Percentiles rank a stretch among this genome's conserved stretches.
These are phyloP conservation scores for Paecilomyces formosus DNA, from an alignment of 2,329 filamentous ascomycete species.

Conservation along the genomic window DNA sequence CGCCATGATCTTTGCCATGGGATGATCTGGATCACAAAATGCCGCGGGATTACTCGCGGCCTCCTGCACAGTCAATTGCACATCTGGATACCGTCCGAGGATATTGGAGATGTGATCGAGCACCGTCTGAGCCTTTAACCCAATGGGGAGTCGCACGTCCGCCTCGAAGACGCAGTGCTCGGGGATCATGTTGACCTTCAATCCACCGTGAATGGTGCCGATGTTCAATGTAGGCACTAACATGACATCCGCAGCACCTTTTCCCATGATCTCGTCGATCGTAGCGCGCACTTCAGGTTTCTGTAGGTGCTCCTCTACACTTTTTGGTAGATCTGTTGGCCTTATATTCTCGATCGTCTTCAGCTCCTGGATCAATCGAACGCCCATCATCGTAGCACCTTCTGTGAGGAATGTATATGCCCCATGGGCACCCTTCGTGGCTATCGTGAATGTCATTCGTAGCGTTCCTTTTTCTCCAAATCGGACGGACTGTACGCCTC, in stretches of 20 bases:
- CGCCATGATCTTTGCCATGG: constrained; percentile 17
- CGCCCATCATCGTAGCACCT: constrained; percentile 30
- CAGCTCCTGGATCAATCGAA: constrained; percentile 20
- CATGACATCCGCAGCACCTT: constrained; percentile 30
- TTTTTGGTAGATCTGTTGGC: constrained; percentile 15
- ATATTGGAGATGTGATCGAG: constrained; percentile 19
- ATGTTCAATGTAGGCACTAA: constrained; percentile 34
- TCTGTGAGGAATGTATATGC: constrained; percentile 34
- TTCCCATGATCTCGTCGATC: constrained; percentile 30
- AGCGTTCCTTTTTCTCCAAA: constrained; percentile 39
- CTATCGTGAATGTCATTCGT: constrained; percentile 28
- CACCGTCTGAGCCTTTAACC: constrained; percentile 21
- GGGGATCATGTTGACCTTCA: constrained; percentile 39
- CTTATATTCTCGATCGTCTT: constrained; percentile 19
- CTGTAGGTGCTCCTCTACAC: constrained; percentile 20
- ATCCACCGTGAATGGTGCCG: constrained; percentile 33
- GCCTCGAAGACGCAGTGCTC: constrained; percentile 29
- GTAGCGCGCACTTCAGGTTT: constrained; percentile 20
- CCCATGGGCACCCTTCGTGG: constrained; percentile 29
- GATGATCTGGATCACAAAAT: constrained; percentile 24
- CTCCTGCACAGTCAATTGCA: constrained; percentile 16
- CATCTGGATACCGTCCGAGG: constrained; percentile 18
- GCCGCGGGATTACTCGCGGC: constrained; percentile 27
- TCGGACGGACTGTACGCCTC: constrained; percentile 29
- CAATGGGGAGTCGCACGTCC: constrained; percentile 35